A percentile compares a stretch with the other conserved stretches of the same genome.
Evolutionary conservation across 140 eudicot genomes (phyloP).

Genomic region (Stevia rebaudiana): DNA sequence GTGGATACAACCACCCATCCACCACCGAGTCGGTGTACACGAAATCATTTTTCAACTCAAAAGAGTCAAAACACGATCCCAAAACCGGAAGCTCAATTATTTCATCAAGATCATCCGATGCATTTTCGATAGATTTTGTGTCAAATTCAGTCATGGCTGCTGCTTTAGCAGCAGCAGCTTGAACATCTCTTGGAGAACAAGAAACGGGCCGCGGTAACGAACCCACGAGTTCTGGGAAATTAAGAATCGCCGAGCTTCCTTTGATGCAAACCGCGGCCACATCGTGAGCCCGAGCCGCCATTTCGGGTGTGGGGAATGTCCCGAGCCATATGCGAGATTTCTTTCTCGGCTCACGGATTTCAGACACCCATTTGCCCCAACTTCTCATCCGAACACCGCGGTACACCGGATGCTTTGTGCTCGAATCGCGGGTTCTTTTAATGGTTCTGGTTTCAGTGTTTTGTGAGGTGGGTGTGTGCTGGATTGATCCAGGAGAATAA

Average conservation of each 20-base stretch:
- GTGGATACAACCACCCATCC: conserved; percentile 59
- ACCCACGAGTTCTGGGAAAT: conserved; percentile 64
- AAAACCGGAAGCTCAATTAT: conserved; percentile 73
- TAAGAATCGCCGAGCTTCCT: conserved; percentile 69
- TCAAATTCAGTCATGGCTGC: conserved; percentile 71
- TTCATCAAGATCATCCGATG: conserved; percentile 54
- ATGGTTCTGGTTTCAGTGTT: conserved; percentile 22
- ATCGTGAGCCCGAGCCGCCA: conserved; percentile 95
- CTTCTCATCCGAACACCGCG: conserved; percentile 82
- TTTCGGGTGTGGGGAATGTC: conserved; percentile 73
- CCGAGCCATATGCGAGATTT: conserved; percentile 90
- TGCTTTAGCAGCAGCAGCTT: conserved; percentile 81
- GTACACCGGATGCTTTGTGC: conserved; percentile 57
- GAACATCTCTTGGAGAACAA: conserved; percentile 63
- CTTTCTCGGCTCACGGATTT: conserved; percentile 79
- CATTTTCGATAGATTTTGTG: conserved; percentile 12
- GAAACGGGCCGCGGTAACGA: conserved; percentile 59
- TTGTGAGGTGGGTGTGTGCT: conserved; percentile 5
- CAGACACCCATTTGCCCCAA: conserved; percentile 98
- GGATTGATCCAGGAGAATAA: conserved; percentile 14
- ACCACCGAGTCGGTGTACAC: conserved; percentile 43
- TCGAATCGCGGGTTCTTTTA: conserved; percentile 40
- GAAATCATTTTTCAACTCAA: conserved; percentile 43
- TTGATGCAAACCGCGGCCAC: conserved; percentile 80
- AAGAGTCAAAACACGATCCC: conserved; percentile 35